Evolutionary conservation across 192 early-diverging fungal species (phyloP).

Genomic region (Coemansia sp.): DNA sequence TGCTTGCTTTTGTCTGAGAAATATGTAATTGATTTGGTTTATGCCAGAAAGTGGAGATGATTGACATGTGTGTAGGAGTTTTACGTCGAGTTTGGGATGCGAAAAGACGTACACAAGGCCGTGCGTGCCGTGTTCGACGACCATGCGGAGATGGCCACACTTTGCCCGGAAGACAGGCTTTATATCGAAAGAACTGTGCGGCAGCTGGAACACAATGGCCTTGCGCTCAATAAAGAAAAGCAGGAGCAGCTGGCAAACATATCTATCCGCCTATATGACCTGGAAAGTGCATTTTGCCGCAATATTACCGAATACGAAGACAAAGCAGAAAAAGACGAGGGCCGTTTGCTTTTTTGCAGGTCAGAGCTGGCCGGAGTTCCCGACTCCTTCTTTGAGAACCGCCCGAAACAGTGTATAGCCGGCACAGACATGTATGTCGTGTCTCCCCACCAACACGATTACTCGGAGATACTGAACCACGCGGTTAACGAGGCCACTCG

Average conservation of each 20-base stretch:
- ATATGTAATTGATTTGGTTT: constrained; percentile 52
- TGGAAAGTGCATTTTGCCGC: constrained; percentile 52
- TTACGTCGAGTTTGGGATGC: constrained; percentile 7
- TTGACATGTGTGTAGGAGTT: not conserved
- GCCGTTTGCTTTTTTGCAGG: constrained; percentile 19
- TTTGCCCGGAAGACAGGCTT: constrained; percentile 53
- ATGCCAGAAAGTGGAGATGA: no score
- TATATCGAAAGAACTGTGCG: constrained; percentile 53
- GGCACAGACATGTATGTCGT: constrained; percentile 39
- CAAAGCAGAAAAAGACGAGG: no score
- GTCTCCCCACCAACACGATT: constrained; percentile 59
- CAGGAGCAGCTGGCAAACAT: constrained; percentile 53
- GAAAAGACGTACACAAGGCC: constrained; percentile 50
- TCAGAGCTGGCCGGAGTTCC: constrained; percentile 61
- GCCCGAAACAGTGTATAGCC: constrained; percentile 13
- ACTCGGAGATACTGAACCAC: constrained; percentile 32
- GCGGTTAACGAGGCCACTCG: constrained; percentile 39
- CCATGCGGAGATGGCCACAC: constrained; percentile 15
- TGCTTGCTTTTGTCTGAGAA: no score
- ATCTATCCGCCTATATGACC: constrained; percentile 51
- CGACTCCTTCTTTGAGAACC: constrained; percentile 51
- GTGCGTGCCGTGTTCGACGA: constrained; percentile 39
- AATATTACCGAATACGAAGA: constrained; percentile 54
- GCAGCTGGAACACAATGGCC: constrained; percentile 58
- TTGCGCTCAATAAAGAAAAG: constrained; percentile 53